A percentile compares a stretch with the other conserved stretches of the same genome.
Conservation (phyloP, 306 rosid species). For the Alnus glutinosa region DNA sequence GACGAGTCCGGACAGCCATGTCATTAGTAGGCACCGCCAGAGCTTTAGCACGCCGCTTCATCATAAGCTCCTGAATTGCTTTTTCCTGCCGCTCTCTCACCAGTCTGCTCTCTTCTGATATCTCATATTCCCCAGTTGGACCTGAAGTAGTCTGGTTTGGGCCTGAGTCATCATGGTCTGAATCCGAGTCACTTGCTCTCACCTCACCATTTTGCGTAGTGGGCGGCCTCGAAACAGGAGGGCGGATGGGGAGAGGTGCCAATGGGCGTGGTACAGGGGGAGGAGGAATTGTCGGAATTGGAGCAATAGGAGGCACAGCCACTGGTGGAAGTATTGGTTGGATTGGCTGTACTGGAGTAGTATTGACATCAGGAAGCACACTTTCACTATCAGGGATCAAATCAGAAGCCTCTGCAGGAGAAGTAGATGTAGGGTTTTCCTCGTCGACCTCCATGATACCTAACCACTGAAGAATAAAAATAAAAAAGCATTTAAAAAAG, state of each 20-base stretch:
- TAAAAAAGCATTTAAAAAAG: neutral
- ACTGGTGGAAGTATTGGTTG: conserved; percentile 36
- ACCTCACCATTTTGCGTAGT: conserved; percentile 62
- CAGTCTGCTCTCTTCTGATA: conserved; percentile 79
- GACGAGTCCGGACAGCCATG: conserved; percentile 86
- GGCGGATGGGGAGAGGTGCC: conserved; percentile 62
- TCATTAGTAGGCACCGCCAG: conserved; percentile 93
- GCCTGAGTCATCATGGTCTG: conserved; percentile 47
- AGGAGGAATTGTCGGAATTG: conserved; percentile 48
- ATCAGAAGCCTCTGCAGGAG: conserved; percentile 49
- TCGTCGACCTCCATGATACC: conserved; percentile 52
- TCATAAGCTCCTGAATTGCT: conserved; percentile 71
- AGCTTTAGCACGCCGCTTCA: conserved; percentile 88
- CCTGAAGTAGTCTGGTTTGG: conserved; percentile 43
- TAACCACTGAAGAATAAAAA: conserved; percentile 11
- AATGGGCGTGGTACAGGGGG: conserved; percentile 48
- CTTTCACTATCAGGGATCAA: conserved; percentile 42
- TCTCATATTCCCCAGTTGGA: conserved; percentile 59
- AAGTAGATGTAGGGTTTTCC: conserved; percentile 40
- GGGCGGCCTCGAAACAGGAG: conserved; percentile 55
- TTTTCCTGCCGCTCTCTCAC: conserved; percentile 86
- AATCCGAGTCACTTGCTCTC: conserved; percentile 61
- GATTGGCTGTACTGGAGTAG: conserved; percentile 34
- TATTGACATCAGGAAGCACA: conserved; percentile 30
- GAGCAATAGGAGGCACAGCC: conserved; percentile 50